Evolutionary conservation across 257 asterid species (phyloP).

Genomic region (Lycium ferocissimum): DNA sequence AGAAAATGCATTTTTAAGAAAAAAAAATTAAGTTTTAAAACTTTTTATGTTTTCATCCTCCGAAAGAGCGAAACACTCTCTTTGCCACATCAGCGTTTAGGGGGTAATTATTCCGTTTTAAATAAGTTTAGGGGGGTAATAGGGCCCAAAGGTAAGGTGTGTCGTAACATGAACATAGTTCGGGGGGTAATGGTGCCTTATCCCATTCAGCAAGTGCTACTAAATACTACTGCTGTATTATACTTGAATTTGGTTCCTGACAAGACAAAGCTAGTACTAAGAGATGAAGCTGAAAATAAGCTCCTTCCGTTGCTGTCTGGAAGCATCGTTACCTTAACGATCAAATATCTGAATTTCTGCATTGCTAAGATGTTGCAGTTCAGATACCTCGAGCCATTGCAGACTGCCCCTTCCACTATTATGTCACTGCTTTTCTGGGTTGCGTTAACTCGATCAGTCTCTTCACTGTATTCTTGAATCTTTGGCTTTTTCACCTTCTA

Average conservation of each 20-base stretch:
- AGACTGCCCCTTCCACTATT: conserved; percentile 13
- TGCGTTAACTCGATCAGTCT: conserved; percentile 28
- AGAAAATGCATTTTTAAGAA: too few relatives aligned
- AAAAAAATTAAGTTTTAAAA: too few relatives aligned
- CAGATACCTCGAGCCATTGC: conserved; percentile 31
- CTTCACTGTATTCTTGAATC: conserved; percentile 29
- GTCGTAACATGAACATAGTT: too few relatives aligned
- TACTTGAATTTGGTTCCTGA: conserved; percentile 3
- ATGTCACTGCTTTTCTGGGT: conserved; percentile 37
- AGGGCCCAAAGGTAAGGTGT: too few relatives aligned
- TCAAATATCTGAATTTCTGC: conserved; percentile 39
- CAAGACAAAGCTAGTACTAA: conserved; percentile 2
- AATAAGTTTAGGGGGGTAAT: too few relatives aligned
- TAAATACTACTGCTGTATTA: neutral
- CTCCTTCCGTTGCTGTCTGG: neutral
- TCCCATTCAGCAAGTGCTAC: too few relatives aligned
- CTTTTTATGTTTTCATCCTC: too few relatives aligned
- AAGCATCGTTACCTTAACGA: conserved; percentile 3
- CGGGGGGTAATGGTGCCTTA: too few relatives aligned
- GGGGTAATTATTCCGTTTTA: too few relatives aligned
- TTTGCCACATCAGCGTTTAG: too few relatives aligned
- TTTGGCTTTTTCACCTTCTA: neutral
- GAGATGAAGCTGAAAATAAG: conserved; percentile 25
- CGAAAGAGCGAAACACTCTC: too few relatives aligned
- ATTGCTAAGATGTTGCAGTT: conserved; percentile 30